Evolutionary conservation across 1,284 basidiomycete genomes (phyloP), one percentile per base, ranked within the genome.

Genomic region (Chiua sp.): DNA sequence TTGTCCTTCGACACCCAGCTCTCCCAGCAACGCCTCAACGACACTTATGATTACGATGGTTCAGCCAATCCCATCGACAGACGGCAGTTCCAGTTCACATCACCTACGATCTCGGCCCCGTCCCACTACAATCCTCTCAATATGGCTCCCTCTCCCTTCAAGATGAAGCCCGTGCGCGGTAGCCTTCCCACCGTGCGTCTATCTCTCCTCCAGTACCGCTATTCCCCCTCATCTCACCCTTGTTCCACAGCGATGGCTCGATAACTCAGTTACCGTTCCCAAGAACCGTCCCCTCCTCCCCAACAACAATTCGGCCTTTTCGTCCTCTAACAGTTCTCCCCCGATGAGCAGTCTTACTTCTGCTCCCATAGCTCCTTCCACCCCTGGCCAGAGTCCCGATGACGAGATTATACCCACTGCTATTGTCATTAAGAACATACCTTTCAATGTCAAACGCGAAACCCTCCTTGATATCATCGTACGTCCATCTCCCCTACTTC

Each of bases 381-480:
- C 82, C 22, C 82, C 83, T 59, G 78, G 75, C 64, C 80, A 77
- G 73, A 80, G 75, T 59, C 65, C 72, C 50, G 94, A 95, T 67
- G 96, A 98, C 75, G 96, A 98, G 75, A 86, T 98, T 75, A 99
- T 99, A 77, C 97, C 97, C 56, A 99, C 97, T 20, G 97, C 98
- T 57, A 98, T 99, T 72, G 97, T 99, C 72, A 98, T 99, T 79
- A 99, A 99, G 86, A 98, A 98, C 83, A 99, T 98, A 78, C 97
- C 96, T 61, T 98, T 99, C 82, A 96, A 95, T 70, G 94, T 98
- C 68, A 94, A 96, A 79, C 90, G 93, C 72, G 96, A 99, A 79
- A 95, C 95, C 59, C 85, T 99, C 62, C 88, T 99, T 69, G 91
- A 92, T 79, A 96, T 98, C 75, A 99, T 99, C 76, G 94, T 96